Base-by-base conservation (phyloP, 2,329 filamentous ascomycete species). In the Pseudogymnoascus pannorum region DNA sequence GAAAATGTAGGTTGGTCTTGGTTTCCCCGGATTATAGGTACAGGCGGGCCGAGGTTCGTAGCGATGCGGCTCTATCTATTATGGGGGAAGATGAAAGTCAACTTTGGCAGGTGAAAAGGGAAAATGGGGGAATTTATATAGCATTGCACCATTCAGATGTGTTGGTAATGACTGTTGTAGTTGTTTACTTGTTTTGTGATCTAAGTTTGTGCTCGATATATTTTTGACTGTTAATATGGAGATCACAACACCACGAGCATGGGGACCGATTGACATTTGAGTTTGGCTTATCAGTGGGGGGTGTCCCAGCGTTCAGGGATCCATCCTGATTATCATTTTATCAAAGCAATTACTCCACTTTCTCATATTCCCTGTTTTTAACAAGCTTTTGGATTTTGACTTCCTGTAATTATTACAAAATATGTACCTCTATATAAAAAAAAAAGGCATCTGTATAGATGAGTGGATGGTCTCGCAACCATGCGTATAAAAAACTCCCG, bases 401-500 rank as follows among this genome's bases (percentile, higher is more conserved):
- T 54, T 18, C 44, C 44, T 31, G 4, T 54, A 54, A 12, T 54
- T 31, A 31, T 54, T 54, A 54, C 44, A 54, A 54, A 31, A 18
- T 54, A 54, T 54, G 8, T 54, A 54, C 44, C 44, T 54, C 44
- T 54, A 54, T 31, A 54, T 31, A 54, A 54, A 48, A 29, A 54
- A 48, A 29, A 54, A 54, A 54, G 44, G 24, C 44, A 54, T 54
- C 44, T 54, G 44, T 54, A 54, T 54, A 54, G 44, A 54, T 54
- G 24, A 54, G 44, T 54, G 44, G 24, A 54, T 54, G 44, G 44
- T 54, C 44, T 54, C 44, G 44, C 44, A 54, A 54, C 44, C 44
- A 54, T 31, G 44, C n/a, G 44, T 54, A 54, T 54, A 54, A 24
- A 42, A 22, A 54, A n/a, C 22, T 5, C 24, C n/a, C 44, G 44